These are phyloP conservation scores for Tetradesmus obliquus DNA, from an alignment of 139 green algal genomes.

Conservation along the genomic window DNA sequence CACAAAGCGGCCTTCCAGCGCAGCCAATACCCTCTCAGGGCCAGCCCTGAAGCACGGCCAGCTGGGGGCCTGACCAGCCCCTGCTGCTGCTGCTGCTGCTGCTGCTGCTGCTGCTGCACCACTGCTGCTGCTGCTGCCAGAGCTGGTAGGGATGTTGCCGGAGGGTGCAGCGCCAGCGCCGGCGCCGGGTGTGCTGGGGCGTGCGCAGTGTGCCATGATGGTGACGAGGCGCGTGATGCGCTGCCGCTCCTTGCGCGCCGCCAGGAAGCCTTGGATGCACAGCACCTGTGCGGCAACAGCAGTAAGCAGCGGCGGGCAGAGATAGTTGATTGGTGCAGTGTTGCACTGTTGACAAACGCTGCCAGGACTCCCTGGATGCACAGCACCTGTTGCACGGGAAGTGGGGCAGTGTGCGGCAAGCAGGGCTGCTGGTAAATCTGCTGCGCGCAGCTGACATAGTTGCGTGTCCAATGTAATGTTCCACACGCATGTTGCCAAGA, in stretches of 20 bases:
- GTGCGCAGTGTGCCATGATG: constrained; percentile 35
- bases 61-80: not conserved
- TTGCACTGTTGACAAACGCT: not conserved
- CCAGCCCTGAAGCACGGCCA: constrained; percentile 92
- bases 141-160: not conserved
- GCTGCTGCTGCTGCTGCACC: not conserved
- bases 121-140: constrained; percentile 18
- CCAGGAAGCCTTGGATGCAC: constrained; percentile 97
- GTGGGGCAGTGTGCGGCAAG: not conserved
- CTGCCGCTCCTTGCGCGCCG: constrained; percentile 89
- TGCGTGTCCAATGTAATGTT: no score
- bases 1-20: constrained; percentile 81
- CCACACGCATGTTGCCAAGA: no score
- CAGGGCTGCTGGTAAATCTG: no score
- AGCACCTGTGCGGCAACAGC: constrained; percentile 72
- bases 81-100: not conserved
- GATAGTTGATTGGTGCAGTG: not conserved
- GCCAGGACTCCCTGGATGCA: not conserved
- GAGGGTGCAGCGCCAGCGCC: not conserved
- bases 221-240: constrained; percentile 66
- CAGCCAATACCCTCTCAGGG: constrained; percentile 61
- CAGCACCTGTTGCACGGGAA: not conserved
- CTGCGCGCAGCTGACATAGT: no score
- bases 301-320: not conserved
- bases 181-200: not conserved